Conservation (phyloP, 2,329 filamentous ascomycete species). For the Alternaria longipes region DNA sequence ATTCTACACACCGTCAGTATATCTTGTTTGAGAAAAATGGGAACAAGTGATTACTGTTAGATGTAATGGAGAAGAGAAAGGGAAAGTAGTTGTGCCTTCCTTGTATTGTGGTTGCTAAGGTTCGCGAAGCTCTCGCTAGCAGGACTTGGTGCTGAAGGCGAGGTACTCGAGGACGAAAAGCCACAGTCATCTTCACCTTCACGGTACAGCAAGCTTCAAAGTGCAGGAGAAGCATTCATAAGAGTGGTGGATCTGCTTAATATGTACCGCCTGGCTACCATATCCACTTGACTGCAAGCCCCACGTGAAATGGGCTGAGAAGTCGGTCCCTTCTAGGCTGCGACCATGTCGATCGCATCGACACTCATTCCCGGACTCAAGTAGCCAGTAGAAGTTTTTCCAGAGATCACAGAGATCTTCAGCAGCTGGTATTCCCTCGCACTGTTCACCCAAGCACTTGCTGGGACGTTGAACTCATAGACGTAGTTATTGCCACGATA, state of each 20-base stretch:
- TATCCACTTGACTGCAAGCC: not conserved
- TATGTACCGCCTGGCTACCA: not conserved
- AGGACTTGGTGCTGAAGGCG: not conserved
- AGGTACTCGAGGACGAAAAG: not conserved
- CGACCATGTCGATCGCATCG: constrained; percentile 33
- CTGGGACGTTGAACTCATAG: constrained; percentile 34
- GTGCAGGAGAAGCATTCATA: not conserved
- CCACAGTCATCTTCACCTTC: not conserved
- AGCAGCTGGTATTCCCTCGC: constrained; percentile 30
- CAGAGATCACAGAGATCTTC: constrained; percentile 31
- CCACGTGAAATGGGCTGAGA: not conserved
- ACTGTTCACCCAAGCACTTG: constrained; percentile 32
- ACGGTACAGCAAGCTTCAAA: not conserved
- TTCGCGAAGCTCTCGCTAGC: not conserved
- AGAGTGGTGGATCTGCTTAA: not conserved
- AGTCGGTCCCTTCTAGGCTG: not conserved
- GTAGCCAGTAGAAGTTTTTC: constrained; percentile 31
- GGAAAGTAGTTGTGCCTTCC: too few species aligned
- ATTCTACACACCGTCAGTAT: too few species aligned
- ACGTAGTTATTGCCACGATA: constrained; percentile 37
- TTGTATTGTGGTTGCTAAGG: too few species aligned
- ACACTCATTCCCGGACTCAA: constrained; percentile 32
- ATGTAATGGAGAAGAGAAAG: too few species aligned
- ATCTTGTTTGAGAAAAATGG: too few species aligned
- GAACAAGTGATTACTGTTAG: too few species aligned